Conservation (phyloP, 495 filamentous ascomycete species). For the Hapsidospora chrysogenum region DNA sequence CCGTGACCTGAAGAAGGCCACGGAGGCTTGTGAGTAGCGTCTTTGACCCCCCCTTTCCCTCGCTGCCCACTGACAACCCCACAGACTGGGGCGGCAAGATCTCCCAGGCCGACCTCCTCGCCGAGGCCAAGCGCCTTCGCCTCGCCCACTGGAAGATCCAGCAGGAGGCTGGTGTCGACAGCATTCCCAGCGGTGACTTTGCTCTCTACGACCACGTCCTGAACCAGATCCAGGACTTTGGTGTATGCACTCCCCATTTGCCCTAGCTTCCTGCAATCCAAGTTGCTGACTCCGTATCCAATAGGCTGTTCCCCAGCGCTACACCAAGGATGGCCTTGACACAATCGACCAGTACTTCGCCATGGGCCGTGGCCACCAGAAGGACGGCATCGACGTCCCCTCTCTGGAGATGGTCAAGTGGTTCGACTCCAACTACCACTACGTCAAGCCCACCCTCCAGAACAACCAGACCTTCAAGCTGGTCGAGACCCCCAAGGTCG, state of each 20-base stretch:
- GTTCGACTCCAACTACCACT: slow-evolving; percentile 99
- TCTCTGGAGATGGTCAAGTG: slow-evolving; percentile 98
- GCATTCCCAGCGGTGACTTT: slow-evolving; percentile 99
- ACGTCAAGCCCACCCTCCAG: slow-evolving; percentile 95
- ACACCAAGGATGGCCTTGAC: slow-evolving; percentile 70
- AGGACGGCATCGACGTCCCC: slow-evolving; percentile 82
- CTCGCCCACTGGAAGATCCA: slow-evolving; percentile 97
- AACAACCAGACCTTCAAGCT: slow-evolving; percentile 94
- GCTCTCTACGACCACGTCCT: slow-evolving; percentile 97
- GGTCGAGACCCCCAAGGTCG: slow-evolving; percentile 71
- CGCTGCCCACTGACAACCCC: slow-evolving; percentile 5
- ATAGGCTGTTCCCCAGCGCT: slow-evolving; percentile 76
- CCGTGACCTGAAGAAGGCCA: slow-evolving; percentile 99
- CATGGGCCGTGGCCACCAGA: slow-evolving; percentile 97
- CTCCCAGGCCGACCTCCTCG: slow-evolving; percentile 69
- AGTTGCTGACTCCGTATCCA: slow-evolving; percentile 4
- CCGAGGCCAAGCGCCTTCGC: slow-evolving; percentile 91
- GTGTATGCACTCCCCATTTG: slow-evolving; percentile 37
- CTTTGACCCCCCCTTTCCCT: too few species aligned
- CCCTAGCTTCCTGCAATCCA: background rate
- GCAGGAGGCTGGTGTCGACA: slow-evolving; percentile 89
- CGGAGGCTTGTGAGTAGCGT: slow-evolving; percentile 51
- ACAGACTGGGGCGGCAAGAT: slow-evolving; percentile 83
- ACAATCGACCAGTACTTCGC: slow-evolving; percentile 95
- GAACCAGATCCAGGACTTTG: slow-evolving; percentile 97